Percentiles rank a stretch among this genome's conserved stretches.
Evolutionary conservation across 2,329 filamentous ascomycete genomes (phyloP).

Genomic region (Cryphonectria naterciae): DNA sequence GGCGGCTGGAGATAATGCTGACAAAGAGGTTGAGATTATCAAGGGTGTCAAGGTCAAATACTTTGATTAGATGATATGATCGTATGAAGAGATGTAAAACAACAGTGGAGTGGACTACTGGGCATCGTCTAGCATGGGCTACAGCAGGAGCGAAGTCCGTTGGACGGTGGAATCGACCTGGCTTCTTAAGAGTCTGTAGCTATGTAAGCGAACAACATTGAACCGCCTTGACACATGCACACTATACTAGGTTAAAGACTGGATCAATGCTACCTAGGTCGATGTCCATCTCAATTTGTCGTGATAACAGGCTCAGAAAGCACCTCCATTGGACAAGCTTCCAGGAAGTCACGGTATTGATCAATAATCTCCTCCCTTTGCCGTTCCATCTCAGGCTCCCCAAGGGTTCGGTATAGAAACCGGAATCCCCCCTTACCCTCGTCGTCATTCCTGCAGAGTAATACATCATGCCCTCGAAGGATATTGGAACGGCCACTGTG

Average conservation of each 20-base stretch:
- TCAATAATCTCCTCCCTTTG: not conserved
- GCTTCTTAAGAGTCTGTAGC: no score
- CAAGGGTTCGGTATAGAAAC: not conserved
- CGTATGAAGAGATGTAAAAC: not conserved
- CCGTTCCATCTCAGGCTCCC: not conserved
- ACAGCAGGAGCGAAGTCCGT: not conserved
- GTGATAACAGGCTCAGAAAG: not conserved
- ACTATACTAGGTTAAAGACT: not conserved
- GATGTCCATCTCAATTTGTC: no score
- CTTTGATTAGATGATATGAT: slow-evolving; percentile 15
- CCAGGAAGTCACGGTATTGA: not conserved
- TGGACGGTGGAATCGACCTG: not conserved
- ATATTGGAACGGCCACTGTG: not conserved
- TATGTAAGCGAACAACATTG: not conserved
- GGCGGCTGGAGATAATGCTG: slow-evolving; percentile 28
- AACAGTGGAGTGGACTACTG: not conserved
- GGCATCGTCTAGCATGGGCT: not conserved
- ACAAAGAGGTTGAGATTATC: slow-evolving; percentile 26
- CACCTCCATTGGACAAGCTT: not conserved
- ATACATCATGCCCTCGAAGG: not conserved
- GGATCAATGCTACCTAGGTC: not conserved
- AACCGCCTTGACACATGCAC: not conserved
- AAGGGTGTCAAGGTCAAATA: slow-evolving; percentile 30
- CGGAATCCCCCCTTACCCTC: no score
- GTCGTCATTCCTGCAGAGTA: no score